Percentiles rank a stretch among this genome's conserved stretches.
Conservation (phyloP, 2,329 filamentous ascomycete species). For the Fusarium proliferatum region DNA sequence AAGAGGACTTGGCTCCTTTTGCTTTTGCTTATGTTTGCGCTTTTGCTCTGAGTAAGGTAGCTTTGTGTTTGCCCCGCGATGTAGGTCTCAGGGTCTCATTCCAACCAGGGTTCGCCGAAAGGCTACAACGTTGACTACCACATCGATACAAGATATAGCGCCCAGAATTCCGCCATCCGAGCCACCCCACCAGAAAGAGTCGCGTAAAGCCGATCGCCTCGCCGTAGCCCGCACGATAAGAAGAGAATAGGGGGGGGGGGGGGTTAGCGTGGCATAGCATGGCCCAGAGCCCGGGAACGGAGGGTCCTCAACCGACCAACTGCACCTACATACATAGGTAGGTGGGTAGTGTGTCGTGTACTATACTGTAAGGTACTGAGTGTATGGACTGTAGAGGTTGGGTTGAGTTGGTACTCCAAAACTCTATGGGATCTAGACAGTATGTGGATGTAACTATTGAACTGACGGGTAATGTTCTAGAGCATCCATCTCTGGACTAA, state of each 20-base stretch:
- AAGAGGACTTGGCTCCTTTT: conserved; percentile 1
- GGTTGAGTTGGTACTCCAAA: conserved; percentile 12
- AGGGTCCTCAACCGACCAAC: conserved; percentile 19
- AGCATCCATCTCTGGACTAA: conserved; percentile 22
- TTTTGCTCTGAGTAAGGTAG: neutral
- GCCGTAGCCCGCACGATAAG: conserved; percentile 25
- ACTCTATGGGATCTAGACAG: conserved; percentile 18
- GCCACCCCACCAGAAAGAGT: conserved; percentile 16
- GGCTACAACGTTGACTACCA: conserved; percentile 17
- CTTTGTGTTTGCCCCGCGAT: conserved; percentile 32
- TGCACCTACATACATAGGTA: neutral
- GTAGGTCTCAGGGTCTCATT: conserved; percentile 25
- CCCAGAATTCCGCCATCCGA: conserved; percentile 18
- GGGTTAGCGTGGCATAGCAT: conserved; percentile 5
- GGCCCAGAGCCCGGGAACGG: conserved; percentile 23
- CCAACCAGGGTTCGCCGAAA: conserved; percentile 28
- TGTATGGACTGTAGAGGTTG: conserved; percentile 7
- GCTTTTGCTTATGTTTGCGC: neutral
- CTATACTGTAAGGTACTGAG: conserved; percentile 20
- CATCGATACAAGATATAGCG: conserved; percentile 14
- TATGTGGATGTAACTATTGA: conserved; percentile 12
- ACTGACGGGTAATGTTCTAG: conserved; percentile 17
- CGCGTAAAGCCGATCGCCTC: conserved; percentile 29
- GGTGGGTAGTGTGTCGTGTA: neutral
- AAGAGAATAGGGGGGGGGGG: conserved; percentile 15